phyloP scores from a whole-genome alignment of 2,329 filamentous ascomycete species.

The Neopestalotiopsis rosae region DNA sequence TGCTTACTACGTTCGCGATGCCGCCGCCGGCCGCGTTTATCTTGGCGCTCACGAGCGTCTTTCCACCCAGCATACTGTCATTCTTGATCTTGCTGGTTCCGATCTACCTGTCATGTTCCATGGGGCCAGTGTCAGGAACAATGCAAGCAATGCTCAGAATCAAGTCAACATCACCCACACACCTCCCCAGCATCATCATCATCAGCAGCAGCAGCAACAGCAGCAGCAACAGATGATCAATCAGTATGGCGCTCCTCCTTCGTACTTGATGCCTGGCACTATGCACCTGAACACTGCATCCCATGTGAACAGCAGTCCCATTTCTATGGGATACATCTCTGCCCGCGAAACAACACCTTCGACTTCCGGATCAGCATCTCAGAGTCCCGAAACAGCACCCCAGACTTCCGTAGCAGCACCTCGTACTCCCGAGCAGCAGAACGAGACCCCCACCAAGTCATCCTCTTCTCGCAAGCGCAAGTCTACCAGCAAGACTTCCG shows the following conservation, averaged over 20 bases:
- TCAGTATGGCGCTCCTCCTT: background rate
- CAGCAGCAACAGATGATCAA: background rate
- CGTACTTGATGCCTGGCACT: background rate
- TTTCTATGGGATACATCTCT: too few relatives aligned
- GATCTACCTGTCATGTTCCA: slow-evolving; percentile 5
- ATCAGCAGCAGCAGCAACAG: background rate
- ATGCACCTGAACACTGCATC: background rate
- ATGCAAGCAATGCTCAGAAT: too few relatives aligned
- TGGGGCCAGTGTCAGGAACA: background rate
- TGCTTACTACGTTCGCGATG: slow-evolving; percentile 4
- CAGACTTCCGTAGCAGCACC: background rate
- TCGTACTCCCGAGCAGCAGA: background rate
- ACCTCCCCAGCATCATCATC: background rate
- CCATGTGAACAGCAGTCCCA: background rate
- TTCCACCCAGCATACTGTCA: background rate
- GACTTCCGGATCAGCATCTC: too few relatives aligned
- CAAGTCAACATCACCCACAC: background rate
- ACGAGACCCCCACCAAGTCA: background rate
- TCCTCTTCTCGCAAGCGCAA: slow-evolving; percentile 11
- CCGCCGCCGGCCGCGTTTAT: slow-evolving; percentile 7
- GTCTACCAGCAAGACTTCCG: slow-evolving; percentile 1
- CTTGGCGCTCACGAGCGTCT: slow-evolving; percentile 5
- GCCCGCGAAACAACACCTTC: too few relatives aligned
- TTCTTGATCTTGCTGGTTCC: background rate
- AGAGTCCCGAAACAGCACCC: too few relatives aligned